phyloP scores from a whole-genome alignment of 2,329 filamentous ascomycete species.

The Neofusicoccum laricinum region DNA sequence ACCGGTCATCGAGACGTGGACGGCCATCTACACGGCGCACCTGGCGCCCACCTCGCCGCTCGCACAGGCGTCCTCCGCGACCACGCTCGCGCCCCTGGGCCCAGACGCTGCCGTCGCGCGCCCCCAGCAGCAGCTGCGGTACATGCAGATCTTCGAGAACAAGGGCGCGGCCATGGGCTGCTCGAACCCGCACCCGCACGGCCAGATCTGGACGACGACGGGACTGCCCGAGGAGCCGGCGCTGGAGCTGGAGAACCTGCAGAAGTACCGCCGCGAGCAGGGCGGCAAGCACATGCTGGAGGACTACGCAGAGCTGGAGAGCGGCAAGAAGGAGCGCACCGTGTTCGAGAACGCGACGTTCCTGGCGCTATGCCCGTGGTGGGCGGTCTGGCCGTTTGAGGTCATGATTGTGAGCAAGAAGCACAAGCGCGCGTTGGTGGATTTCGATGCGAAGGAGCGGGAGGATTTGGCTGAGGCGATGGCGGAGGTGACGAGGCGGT shows the following conservation, averaged over 20 bases:
- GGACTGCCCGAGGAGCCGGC: conserved; percentile 84
- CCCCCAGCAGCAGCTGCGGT: conserved; percentile 76
- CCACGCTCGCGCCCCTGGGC: conserved; percentile 46
- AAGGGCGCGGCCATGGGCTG: conserved; percentile 98
- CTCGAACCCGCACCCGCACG: conserved; percentile 96
- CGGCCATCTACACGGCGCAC: conserved; percentile 80
- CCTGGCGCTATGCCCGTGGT: conserved; percentile 90
- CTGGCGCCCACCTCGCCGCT: conserved; percentile 70
- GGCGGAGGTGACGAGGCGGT: conserved; percentile 82
- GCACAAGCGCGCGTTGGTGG: conserved; percentile 80
- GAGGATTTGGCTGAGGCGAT: conserved; percentile 76
- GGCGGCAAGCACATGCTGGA: conserved; percentile 72
- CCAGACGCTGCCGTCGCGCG: conserved; percentile 39
- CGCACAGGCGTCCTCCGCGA: conserved; percentile 43
- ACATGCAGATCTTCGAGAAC: conserved; percentile 99
- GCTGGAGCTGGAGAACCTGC: conserved; percentile 73
- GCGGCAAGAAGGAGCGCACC: conserved; percentile 76
- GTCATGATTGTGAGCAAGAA: conserved; percentile 82
- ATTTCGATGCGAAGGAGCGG: conserved; percentile 71
- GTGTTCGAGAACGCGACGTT: conserved; percentile 87
- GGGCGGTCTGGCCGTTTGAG: conserved; percentile 97
- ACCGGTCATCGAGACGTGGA: conserved; percentile 86
- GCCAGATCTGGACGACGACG: conserved; percentile 94
- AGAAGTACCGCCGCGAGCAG: conserved; percentile 73
- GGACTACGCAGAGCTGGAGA: conserved; percentile 83